A percentile compares a stretch with the other conserved stretches of the same genome.
These are phyloP conservation scores for Metschnikowia bowlesiae DNA, from an alignment of 805 yeast genomes.

Conservation along the genomic window DNA sequence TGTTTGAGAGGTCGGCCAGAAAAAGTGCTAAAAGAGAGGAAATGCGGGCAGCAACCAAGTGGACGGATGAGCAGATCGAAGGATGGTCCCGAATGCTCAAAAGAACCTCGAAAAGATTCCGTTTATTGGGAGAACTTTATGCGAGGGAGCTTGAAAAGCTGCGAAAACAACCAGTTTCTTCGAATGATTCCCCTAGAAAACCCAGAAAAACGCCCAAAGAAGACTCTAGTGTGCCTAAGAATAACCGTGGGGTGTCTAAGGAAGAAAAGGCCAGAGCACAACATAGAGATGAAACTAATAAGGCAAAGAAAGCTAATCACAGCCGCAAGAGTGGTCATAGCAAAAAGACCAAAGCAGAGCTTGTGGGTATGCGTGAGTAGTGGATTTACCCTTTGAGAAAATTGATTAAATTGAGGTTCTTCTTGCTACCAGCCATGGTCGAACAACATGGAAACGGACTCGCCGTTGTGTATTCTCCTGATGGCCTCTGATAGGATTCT, in stretches of 20 bases:
- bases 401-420: not conserved
- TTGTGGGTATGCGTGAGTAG: slow-evolving; percentile 21
- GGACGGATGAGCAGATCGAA: slow-evolving; percentile 91
- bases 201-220: not conserved
- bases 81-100: slow-evolving; percentile 84
- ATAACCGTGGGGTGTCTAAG: not conserved
- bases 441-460: slow-evolving; percentile 87
- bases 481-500: slow-evolving; percentile 90
- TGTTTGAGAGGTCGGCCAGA: slow-evolving; percentile 44
- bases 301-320: slow-evolving; percentile 58
- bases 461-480: slow-evolving; percentile 95
- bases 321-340: slow-evolving; percentile 60
- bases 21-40: slow-evolving; percentile 47
- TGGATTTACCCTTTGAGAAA: not conserved
- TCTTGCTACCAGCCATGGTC: slow-evolving; percentile 63
- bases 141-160: slow-evolving; percentile 10
- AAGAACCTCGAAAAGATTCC: slow-evolving; percentile 58
- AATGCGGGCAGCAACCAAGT: slow-evolving; percentile 49
- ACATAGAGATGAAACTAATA: slow-evolving; percentile 47
- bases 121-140: slow-evolving; percentile 57
- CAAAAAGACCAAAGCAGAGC: slow-evolving; percentile 41
- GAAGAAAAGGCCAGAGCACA: slow-evolving; percentile 1
- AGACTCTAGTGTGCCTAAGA: not conserved
- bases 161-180: not conserved
- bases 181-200: slow-evolving; percentile 12